Percentiles rank a stretch among this genome's conserved stretches.
phyloP scores from a whole-genome alignment of 345 rosid genomes.

The Eucalyptus victrix region DNA sequence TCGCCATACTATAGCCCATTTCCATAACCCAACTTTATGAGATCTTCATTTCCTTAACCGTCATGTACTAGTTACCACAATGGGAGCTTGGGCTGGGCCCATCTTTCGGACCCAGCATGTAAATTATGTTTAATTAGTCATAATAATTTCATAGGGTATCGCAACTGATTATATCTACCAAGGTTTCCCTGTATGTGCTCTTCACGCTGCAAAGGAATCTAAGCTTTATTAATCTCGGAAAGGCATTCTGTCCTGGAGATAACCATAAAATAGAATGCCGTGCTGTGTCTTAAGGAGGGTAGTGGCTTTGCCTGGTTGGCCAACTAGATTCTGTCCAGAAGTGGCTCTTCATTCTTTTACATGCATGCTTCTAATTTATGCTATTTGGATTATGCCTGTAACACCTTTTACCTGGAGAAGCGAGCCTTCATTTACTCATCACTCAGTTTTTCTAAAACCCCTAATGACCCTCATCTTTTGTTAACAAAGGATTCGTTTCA shows the following conservation, averaged over 20 bases:
- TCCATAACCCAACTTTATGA: not conserved
- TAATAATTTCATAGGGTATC: not conserved
- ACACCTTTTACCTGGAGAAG: not conserved
- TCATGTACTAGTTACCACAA: not conserved
- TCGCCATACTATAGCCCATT: not conserved
- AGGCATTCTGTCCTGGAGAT: not conserved
- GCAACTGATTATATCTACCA: not conserved
- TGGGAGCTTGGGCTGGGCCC: not conserved
- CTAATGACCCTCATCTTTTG: not conserved
- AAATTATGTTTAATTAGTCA: not conserved
- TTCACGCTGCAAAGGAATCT: not conserved
- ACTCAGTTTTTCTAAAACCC: not conserved
- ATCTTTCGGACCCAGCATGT: not conserved
- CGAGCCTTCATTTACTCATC: not conserved
- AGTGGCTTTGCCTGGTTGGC: not conserved
- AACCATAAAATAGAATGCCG: not conserved
- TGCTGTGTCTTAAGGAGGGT: not conserved
- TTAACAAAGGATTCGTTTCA: not conserved
- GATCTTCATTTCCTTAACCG: not conserved
- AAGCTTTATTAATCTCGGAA: not conserved
- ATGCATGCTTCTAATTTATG: not conserved
- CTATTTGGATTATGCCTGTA: not conserved
- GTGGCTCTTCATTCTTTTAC: not conserved
- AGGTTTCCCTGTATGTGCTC: not conserved
- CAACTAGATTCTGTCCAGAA: not conserved